Evolutionary conservation across 2,329 filamentous ascomycete species (phyloP).

Genomic region (Verticillium zaregamsianum): DNA sequence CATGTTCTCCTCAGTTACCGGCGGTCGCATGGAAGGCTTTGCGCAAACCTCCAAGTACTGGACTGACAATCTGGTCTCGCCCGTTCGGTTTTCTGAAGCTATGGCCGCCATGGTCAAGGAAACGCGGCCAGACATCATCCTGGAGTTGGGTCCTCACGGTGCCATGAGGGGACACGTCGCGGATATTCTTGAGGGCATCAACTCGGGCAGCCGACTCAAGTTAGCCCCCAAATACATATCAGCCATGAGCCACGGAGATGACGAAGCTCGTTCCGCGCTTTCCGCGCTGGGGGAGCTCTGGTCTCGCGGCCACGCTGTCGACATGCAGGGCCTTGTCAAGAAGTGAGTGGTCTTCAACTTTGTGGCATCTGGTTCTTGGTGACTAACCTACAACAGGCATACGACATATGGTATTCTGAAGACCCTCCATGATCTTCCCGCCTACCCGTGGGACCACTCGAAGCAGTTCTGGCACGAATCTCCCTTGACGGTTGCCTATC

Average conservation of each 20-base stretch:
- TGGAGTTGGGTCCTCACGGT: conserved; percentile 37
- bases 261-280: conserved; percentile 21
- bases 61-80: conserved; percentile 39
- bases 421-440: conserved; percentile 40
- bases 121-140: conserved; percentile 26
- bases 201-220: not conserved
- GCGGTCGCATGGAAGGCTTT: conserved; percentile 12
- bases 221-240: conserved; percentile 15
- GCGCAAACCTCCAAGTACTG: conserved; percentile 31
- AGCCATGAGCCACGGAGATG: conserved; percentile 19
- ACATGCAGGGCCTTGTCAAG: conserved; percentile 25
- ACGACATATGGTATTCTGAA: not conserved
- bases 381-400: conserved; percentile 7
- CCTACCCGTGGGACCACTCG: conserved; percentile 51
- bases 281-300: conserved; percentile 30
- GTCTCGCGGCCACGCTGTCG: conserved; percentile 25
- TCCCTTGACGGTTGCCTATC: conserved; percentile 36
- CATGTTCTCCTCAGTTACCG: conserved; percentile 39
- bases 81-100: conserved; percentile 39
- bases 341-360: conserved; percentile 7
- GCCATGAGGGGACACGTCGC: conserved; percentile 30
- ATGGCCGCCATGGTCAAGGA: conserved; percentile 28
- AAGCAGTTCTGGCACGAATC: conserved; percentile 51
- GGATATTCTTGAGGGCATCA: conserved; percentile 25
- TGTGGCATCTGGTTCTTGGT: not conserved